Evolutionary conservation across 257 asterid species (phyloP), one percentile per base, ranked within the genome.

Genomic region (Solanum pinnatisectum): DNA sequence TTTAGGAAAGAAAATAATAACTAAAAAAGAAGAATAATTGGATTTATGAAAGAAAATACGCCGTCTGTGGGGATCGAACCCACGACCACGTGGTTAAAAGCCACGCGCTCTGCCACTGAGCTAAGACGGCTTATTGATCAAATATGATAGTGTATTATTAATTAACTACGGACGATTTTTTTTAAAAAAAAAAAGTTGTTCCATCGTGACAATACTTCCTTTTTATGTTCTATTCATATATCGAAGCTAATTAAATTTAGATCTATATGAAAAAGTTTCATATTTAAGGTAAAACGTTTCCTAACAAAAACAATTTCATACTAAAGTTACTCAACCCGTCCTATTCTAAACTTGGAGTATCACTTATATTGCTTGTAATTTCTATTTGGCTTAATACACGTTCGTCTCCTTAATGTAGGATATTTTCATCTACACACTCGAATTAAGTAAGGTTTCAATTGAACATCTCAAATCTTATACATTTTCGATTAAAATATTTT

Each of bases 31-130:
- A 46, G 56, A 46, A 46, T 46, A 46, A 0, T 4, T 46, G 56
- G 18, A 0, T 52, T 52, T 16, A 5, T 52, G 60, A 52, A 52
- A 49, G 59, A 16, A 49, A 15, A 49, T 1, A 2, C 98, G 96
- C 96, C 97, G 94, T 94, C 98, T 92, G 96, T 93, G 98, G 98
- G 98, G 91, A 91, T 96, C 96, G 97, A 95, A 95, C 98, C 96
- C 98, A 95, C 95, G 98, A 94, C 98, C 95, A 95, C 96, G 94
- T 94, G 98, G 98, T 97, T 95, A 95, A 97, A 97, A 95, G 98
- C 97, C 98, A 96, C 95, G 95, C 98, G 98, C 98, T 95, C 98
- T 94, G 93, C 98, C 98, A 33, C 98, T 96, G 97, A 94, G 96
- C 98, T 94, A 94, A 91, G 98, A 94, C 93, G 95, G 96, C 98